phyloP scores from a whole-genome alignment of 768 basidiomycete species.

The Lenzites betulinus region DNA sequence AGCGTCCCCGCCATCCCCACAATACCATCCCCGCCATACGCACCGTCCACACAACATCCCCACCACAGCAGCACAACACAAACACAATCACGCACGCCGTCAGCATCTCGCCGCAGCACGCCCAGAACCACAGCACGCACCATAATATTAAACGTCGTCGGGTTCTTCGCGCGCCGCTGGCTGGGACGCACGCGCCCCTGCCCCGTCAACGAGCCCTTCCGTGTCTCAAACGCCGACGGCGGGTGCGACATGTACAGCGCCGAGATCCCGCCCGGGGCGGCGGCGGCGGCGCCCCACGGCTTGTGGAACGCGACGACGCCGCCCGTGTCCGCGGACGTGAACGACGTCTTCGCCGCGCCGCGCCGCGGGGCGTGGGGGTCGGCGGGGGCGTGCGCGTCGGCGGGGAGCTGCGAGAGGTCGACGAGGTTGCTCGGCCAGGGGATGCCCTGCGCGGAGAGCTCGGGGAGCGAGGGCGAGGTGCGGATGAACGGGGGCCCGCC shows the following conservation, averaged over 20 bases:
- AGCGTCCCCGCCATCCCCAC: neutral
- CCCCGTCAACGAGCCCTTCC: conserved; percentile 41
- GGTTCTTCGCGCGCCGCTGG: conserved; percentile 63
- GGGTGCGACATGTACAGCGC: conserved; percentile 67
- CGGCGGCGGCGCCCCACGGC: too few relatives aligned
- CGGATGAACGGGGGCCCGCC: conserved; percentile 48
- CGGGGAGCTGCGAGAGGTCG: conserved; percentile 65
- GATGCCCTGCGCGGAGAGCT: conserved; percentile 71
- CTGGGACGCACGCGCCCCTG: conserved; percentile 49
- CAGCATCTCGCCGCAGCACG: too few relatives aligned
- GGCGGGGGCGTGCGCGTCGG: conserved; percentile 40
- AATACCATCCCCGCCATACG: neutral
- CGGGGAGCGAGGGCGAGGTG: conserved; percentile 80
- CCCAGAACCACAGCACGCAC: conserved; percentile 41
- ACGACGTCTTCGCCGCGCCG: conserved; percentile 74
- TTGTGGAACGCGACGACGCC: conserved; percentile 77
- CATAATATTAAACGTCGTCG: conserved; percentile 88
- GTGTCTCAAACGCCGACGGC: conserved; percentile 64
- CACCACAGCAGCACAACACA: too few relatives aligned
- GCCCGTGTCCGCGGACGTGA: conserved; percentile 48
- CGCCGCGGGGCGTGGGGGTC: conserved; percentile 45
- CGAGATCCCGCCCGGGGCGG: conserved; percentile 55
- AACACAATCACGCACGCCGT: too few relatives aligned
- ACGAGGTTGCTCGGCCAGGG: conserved; percentile 87
- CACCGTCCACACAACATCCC: too few relatives aligned